A percentile compares a stretch with the other conserved stretches of the same genome.
Conservation (phyloP, 345 rosid species). For the Ceriops zippeliana region DNA sequence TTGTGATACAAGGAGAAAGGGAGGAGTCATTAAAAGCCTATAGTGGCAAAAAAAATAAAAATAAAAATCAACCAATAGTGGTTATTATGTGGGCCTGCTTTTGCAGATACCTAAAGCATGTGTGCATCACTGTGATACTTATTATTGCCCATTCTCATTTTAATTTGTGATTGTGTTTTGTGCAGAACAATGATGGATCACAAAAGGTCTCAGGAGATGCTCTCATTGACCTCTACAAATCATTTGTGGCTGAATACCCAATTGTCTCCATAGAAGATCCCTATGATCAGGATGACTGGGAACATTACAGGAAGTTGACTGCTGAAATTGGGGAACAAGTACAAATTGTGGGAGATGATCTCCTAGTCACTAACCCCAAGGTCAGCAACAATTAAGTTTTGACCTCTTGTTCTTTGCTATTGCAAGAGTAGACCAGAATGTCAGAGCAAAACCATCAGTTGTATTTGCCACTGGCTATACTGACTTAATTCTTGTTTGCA, state of each 20-base stretch:
- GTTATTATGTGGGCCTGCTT: not conserved
- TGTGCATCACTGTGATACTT: too few relatives aligned
- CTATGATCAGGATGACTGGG: constrained; percentile 78
- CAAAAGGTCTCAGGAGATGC: constrained; percentile 60
- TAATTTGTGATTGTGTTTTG: not conserved
- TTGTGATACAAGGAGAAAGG: not conserved
- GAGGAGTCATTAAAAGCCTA: too few relatives aligned
- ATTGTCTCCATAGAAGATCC: constrained; percentile 71
- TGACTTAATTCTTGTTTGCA: constrained; percentile 13
- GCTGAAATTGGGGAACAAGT: constrained; percentile 54
- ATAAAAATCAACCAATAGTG: not conserved
- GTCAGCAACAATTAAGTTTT: constrained; percentile 15
- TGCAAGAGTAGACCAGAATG: not conserved
- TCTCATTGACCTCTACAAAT: constrained; percentile 58
- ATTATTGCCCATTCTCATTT: not conserved
- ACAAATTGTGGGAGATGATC: constrained; percentile 72
- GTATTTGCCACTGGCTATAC: not conserved
- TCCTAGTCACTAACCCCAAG: constrained; percentile 69
- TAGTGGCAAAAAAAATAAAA: not conserved
- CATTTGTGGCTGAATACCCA: constrained; percentile 53
- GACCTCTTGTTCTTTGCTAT: not conserved
- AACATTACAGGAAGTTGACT: constrained; percentile 50
- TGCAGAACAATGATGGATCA: constrained; percentile 61
- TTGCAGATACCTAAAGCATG: not conserved
- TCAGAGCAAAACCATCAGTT: not conserved